These are phyloP conservation scores for Pythium biforme DNA, from an alignment of 352 stramenopile species.

Conservation along the genomic window DNA sequence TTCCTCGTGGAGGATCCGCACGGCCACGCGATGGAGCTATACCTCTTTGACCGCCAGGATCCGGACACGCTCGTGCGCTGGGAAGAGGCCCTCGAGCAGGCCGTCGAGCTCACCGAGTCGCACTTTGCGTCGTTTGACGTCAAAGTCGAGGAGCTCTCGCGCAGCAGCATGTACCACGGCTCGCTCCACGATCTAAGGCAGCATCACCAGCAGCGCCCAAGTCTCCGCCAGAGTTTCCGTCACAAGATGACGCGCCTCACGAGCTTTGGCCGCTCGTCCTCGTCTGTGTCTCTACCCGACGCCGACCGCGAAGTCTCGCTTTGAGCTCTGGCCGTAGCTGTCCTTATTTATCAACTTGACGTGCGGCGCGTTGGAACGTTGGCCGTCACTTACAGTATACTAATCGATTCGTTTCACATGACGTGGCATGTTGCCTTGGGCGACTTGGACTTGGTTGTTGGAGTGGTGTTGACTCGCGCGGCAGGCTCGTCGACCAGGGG, in stretches of 20 bases:
- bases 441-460: not conserved
- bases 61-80: constrained; percentile 29
- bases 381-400: not conserved
- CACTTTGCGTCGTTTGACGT: constrained; percentile 67
- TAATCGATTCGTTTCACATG: not conserved
- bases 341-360: constrained; percentile 20
- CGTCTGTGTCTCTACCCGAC: not conserved
- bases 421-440: not conserved
- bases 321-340: not conserved
- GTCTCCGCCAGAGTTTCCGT: constrained; percentile 34
- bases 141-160: constrained; percentile 59
- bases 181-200: constrained; percentile 42
- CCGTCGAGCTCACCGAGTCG: constrained; percentile 49
- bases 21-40: constrained; percentile 40
- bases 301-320: constrained; percentile 16
- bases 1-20: constrained; percentile 41
- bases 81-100: constrained; percentile 54
- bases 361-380: constrained; percentile 10
- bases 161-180: constrained; percentile 59
- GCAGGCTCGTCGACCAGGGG: too few species aligned
- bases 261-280: constrained; percentile 24
- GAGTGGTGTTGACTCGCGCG: too few species aligned
- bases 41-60: constrained; percentile 47
- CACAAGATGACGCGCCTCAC: constrained; percentile 40
- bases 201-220: constrained; percentile 22